Evolutionary conservation across 371 early-diverging fungal genomes (phyloP), one percentile per base, ranked within the genome.

Genomic region (Haplosporangium sp.): DNA sequence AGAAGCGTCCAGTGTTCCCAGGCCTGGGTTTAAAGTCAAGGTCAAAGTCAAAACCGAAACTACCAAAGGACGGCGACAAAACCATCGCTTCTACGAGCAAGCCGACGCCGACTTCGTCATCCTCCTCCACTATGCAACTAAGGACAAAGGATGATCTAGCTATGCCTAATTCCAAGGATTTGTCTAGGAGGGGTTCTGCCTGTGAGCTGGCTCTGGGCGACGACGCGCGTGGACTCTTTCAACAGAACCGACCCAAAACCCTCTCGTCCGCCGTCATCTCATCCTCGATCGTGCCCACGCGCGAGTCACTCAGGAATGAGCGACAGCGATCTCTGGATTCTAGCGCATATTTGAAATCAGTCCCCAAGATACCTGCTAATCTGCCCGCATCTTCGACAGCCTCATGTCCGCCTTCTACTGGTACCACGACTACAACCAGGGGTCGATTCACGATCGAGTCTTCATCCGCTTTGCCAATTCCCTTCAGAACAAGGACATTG

Each of bases 381-480:
- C 4, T 42, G 7, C 42, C 52, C 11, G 37, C 51, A 23, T 55
- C 47, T 10, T 36, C 61, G 18, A 38, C 37, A 3, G 43, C 45
- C 6, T 51, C 66, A 6, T 41, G 36, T 52, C 53, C 63, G 16
- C n/a, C 58, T 40, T 16, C 62, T 5, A 40, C 51, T 12, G 38
- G 64, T 29, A 76, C 77, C 1, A 67, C 60, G 36, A 76, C 56
- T 9, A 65, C 67, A 8, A 76, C 71, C 11, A 50, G 68, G 5
- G 77, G 77, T 14, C 67, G 77, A 42, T 76, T 76, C 60, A 76
- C 66, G n/a, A 76, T 76, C 56, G 77, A 76, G 64, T 71, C 72
- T 3, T 59, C 64, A 5, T 62, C 77, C 13, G 16, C 70, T 4
- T 1, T 55, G 13, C 45, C 69, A 0, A 23, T 16, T 5, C 67